Evolutionary conservation across 2,329 filamentous ascomycete genomes (phyloP), one percentile per base, ranked within the genome.

Genomic region (Paracorniculantispora psalliotae): DNA sequence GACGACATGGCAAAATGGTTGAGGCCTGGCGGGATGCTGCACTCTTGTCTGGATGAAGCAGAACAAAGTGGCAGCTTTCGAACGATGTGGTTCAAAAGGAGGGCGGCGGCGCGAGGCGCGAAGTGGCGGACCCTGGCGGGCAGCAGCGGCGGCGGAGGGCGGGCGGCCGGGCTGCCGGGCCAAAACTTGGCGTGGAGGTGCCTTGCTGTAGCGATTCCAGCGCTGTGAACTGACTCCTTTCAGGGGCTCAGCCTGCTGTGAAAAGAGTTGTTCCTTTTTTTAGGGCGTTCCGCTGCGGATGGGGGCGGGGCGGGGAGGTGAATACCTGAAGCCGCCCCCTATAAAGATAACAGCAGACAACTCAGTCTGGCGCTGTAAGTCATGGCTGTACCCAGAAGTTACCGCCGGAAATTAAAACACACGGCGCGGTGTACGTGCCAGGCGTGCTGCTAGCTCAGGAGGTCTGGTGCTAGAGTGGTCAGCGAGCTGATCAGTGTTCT

Each of bases 71-170:
- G 53, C 41, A 48, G 33, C 28, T n/a, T 28, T 28, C 28, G 46
- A 44, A 30, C 43, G 44, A 56, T 56, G 53, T n/a, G 23, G 28
- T 47, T 56, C 43, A 37, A 39, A 37, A 55, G 41, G 41, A 47
- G 52, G 26, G 52, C 26, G 41, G 19, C 49, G 49, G 19, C 49
- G 49, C 49, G 49, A 39, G 9, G 35, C 35, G 35, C 23, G 17
- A 41, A 46, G 26, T 52, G 49, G 49, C 35, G 23, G 21, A 33
- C 33, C 2, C 7, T 35, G 30, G 35, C 49, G 49, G 50, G 37
- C 50, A 53, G 37, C 21, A 33, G 49, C 19, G 5, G 30, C 12
- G 48, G 30, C 19, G 48, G 48, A n/a, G 19, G 33, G 19, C 49
- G 30, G 30, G 26, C 13, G 19, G 19, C 12, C 7, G 12, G 30